phyloP scores from a whole-genome alignment of 2,329 filamentous ascomycete genomes.

The Neofusicoccum laricinum region DNA sequence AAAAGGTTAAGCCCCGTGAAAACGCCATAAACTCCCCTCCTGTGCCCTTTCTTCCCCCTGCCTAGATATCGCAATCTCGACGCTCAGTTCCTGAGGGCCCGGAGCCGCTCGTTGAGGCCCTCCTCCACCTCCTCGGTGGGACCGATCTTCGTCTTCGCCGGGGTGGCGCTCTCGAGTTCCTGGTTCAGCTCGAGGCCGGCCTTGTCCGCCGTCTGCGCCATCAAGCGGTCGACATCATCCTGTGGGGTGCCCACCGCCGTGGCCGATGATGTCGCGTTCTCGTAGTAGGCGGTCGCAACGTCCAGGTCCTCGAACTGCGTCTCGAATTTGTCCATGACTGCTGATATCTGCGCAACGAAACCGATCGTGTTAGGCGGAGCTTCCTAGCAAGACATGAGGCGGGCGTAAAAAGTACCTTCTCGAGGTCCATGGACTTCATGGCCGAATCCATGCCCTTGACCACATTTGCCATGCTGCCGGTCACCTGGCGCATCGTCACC shows the following conservation, averaged over 20 bases:
- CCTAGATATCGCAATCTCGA: neutral
- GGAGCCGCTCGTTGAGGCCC: slow-evolving; percentile 60
- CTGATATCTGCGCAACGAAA: slow-evolving; percentile 52
- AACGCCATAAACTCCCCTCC: slow-evolving; percentile 4
- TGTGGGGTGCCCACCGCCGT: slow-evolving; percentile 73
- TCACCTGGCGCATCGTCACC: slow-evolving; percentile 61
- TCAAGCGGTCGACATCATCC: slow-evolving; percentile 81
- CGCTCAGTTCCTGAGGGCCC: slow-evolving; percentile 48
- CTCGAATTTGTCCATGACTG: slow-evolving; percentile 66
- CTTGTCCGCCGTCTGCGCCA: slow-evolving; percentile 83
- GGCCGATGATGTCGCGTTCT: slow-evolving; percentile 77
- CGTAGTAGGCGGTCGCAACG: slow-evolving; percentile 66
- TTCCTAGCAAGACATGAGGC: neutral
- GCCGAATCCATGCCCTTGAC: slow-evolving; percentile 61
- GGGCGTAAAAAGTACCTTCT: slow-evolving; percentile 47
- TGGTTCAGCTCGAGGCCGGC: slow-evolving; percentile 78
- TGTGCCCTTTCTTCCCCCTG: neutral
- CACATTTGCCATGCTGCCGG: slow-evolving; percentile 61
- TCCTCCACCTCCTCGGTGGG: slow-evolving; percentile 78
- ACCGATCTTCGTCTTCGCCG: slow-evolving; percentile 57
- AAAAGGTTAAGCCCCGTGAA: neutral
- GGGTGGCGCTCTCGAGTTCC: slow-evolving; percentile 64
- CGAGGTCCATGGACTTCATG: slow-evolving; percentile 63
- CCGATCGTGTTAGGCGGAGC: neutral
- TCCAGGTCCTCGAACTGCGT: slow-evolving; percentile 54